Evolutionary conservation across 257 asterid species (phyloP), one percentile per base, ranked within the genome.

Genomic region (Thymus mandschuricus): DNA sequence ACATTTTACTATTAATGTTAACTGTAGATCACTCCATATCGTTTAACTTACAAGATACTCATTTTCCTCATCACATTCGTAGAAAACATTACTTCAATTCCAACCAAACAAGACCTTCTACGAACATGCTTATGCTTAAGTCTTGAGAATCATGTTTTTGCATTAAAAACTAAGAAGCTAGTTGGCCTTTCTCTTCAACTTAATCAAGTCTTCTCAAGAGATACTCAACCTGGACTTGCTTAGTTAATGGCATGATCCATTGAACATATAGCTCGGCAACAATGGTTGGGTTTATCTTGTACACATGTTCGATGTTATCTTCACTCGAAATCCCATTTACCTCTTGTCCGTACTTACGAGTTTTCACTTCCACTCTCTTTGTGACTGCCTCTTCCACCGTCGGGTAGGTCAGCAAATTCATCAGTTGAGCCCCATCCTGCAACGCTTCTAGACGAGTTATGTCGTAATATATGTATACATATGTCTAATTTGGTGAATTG

Each of bases 161-260:
- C 7, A 30, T 58, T 33, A 5, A 8, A 9, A 0, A 5, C 6
- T 1, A 28, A 15, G 30, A 5, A 35, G 34, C 46, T 9, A 30
- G 45, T 56, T 28, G 10, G n/a, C 45, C 10, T 33, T 46, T 50
- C 8, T 10, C 31, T 49, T 54, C 46, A 5, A 55, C 57, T 31
- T 68, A 89, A 77, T 94, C 96, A 59, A 91, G 86, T 76, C 99
- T 85, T 84, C 86, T 86, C 82, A 89, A 74, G 5, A 94, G 80
- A 81, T 94, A 91, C 78, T 88, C 83, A 52, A 89, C 87, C 81
- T 94, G 98, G 67, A 94, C 99, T 77, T 85, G 89, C 84, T 94
- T 94, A 1, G 97, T 94, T 68, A 91, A 74, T 12, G 99, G 97
- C 96, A 94, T 94, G 77, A 94, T 91, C 97, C 97, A 94, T 15